These are phyloP conservation scores for Rhodotorula taiwanensis DNA, from an alignment of 768 basidiomycete genomes.

Conservation along the genomic window DNA sequence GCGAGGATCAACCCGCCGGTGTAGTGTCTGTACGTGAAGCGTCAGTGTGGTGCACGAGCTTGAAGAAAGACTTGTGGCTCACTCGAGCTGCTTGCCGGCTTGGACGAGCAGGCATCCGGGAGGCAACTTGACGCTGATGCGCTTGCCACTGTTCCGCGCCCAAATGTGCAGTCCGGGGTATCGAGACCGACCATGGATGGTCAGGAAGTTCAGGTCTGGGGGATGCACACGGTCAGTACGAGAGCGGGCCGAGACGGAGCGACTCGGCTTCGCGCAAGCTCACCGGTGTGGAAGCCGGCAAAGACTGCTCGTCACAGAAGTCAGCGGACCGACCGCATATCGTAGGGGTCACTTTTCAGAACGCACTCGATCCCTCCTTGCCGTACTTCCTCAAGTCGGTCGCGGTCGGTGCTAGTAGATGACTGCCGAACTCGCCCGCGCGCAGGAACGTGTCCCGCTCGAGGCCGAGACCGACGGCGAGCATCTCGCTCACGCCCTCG, in stretches of 20 bases:
- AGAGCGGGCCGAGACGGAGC: not conserved
- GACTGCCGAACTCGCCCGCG: conserved; percentile 83
- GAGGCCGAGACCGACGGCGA: conserved; percentile 72
- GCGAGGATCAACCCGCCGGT: conserved; percentile 69
- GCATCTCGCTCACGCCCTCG: conserved; percentile 78
- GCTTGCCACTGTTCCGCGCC: conserved; percentile 88
- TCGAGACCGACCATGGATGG: conserved; percentile 78
- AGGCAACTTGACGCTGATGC: conserved; percentile 80
- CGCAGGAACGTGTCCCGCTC: conserved; percentile 62
- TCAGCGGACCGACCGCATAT: too few relatives aligned
- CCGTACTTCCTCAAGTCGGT: conserved; percentile 79
- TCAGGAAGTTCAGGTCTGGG: conserved; percentile 78
- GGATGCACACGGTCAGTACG: not conserved
- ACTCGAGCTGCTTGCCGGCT: conserved; percentile 91
- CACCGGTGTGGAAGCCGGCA: conserved; percentile 76
- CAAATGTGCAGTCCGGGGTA: conserved; percentile 87
- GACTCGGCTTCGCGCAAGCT: not conserved
- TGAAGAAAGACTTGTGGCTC: conserved; percentile 44
- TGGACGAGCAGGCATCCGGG: conserved; percentile 79
- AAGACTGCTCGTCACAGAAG: conserved; percentile 49
- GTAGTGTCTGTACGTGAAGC: conserved; percentile 24
- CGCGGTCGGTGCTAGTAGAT: conserved; percentile 86
- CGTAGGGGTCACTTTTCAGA: too few relatives aligned
- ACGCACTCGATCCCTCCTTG: conserved; percentile 58
- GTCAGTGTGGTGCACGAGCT: too few relatives aligned